phyloP scores from a whole-genome alignment of 2,329 filamentous ascomycete species.

The Verticillium tricorpus region DNA sequence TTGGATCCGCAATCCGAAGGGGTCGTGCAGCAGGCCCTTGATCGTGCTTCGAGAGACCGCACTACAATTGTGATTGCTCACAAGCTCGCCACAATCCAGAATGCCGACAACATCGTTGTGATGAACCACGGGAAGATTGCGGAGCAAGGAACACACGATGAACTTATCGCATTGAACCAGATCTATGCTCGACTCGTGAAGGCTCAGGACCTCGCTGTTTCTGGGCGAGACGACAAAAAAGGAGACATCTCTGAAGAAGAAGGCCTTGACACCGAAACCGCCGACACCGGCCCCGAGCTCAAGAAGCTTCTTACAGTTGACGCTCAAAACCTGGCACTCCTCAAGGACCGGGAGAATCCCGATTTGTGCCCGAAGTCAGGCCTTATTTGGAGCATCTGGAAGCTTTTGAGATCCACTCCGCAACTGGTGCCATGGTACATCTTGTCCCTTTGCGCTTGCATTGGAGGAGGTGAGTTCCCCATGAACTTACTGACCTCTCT shows the following conservation, averaged over 20 bases:
- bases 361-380: not conserved
- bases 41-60: constrained; percentile 45
- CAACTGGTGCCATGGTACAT: not conserved
- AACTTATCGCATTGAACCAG: constrained; percentile 6
- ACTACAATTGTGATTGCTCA: constrained; percentile 64
- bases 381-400: not conserved
- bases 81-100: constrained; percentile 36
- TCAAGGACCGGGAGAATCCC: constrained; percentile 2
- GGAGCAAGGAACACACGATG: constrained; percentile 19
- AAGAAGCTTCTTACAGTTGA: not conserved
- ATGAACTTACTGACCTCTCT: not conserved
- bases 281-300: not conserved
- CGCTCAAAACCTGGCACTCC: not conserved
- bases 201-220: constrained; percentile 12
- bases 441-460: not conserved
- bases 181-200: constrained; percentile 17
- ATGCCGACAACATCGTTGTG: constrained; percentile 26
- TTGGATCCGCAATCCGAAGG: constrained; percentile 35
- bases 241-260: not conserved
- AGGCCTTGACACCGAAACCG: not conserved
- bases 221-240: not conserved
- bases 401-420: constrained; percentile 1
- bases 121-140: constrained; percentile 19
- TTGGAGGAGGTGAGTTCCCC: not conserved
- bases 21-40: constrained; percentile 49